Conservation (phyloP, 768 basidiomycete genomes). For the Russula dissimulans region DNA sequence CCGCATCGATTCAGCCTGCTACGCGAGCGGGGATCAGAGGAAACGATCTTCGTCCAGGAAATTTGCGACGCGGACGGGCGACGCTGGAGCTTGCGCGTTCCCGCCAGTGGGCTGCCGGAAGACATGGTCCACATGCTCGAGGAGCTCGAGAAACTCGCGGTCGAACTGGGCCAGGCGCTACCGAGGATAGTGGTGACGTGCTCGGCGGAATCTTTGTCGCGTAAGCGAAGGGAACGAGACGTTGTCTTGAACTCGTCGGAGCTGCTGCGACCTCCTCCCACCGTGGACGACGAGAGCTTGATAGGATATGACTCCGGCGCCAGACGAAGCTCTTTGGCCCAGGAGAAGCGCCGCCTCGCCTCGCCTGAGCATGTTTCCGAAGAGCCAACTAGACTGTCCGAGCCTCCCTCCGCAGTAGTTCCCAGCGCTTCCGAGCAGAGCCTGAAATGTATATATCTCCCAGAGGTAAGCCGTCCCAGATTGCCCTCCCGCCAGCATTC, state of each 20-base stretch:
- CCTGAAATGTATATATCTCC: conserved; percentile 15
- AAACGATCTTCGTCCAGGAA: conserved; percentile 16
- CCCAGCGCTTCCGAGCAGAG: conserved; percentile 10
- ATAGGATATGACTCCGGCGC: not conserved
- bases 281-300: not conserved
- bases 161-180: conserved; percentile 12
- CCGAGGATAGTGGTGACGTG: conserved; percentile 18
- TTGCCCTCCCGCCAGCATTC: not conserved
- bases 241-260: not conserved
- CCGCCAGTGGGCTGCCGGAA: conserved; percentile 15
- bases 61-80: conserved; percentile 17
- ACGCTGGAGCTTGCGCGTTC: conserved; percentile 18
- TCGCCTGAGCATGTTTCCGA: not conserved
- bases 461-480: not conserved
- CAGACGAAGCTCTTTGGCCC: not conserved
- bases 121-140: conserved; percentile 19
- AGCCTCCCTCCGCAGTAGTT: not conserved
- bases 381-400: not conserved
- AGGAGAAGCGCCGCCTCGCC: conserved; percentile 1
- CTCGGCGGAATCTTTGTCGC: conserved; percentile 11
- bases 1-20: conserved; percentile 15
- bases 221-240: not conserved
- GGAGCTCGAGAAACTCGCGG: conserved; percentile 16
- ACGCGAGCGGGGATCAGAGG: conserved; percentile 12
- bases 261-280: not conserved